Base-by-base conservation (phyloP, 1,284 basidiomycete species). In the Xerocomus nothofagi region DNA sequence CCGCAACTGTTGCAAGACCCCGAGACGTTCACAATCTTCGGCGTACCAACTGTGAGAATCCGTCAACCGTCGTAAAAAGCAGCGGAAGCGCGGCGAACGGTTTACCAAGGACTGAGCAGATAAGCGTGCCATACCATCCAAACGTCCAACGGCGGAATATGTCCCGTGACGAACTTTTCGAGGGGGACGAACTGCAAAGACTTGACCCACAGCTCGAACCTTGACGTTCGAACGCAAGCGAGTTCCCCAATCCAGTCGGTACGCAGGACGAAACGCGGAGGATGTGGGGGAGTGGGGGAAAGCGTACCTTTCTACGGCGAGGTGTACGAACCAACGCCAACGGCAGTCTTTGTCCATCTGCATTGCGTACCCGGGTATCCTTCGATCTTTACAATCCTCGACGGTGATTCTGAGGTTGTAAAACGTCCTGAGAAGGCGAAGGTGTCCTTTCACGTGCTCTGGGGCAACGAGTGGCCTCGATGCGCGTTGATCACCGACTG, bases 111-210 rank as follows among this genome's bases (percentile, higher is more conserved):
- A 42, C 58, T 71, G 8, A 76, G 67, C 51, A 75, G 38, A 54
- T 76, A 76, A 3, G 75, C 68, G 31, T 76, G 76, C 73, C 76
- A 76, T 10, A 76, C 69, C 72, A 76, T 75, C 51, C 71, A 61
- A 12, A 78, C 76, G 44, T 76, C 76, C 14, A 73, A 18, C 10
- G 76, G 74, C 0, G 74, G 74, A n/a, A 72, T 38, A 27, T 72
- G 54, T 9, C 29, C 49, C 15, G 36, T 15, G 30, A 67, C 40
- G 38, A 72, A 74, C 36, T 56, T 56, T 39, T 62, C 62, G 3
- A 62, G 48, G 2, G 52, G 32, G 18, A 57, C 58, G 17, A 55
- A 57, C 18, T 56, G 53, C 30, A 72, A 41, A 2, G 55, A 58
- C 20, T 50, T 50, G 9, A 63, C 53, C 71, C 71, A 73, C 12